Base-by-base conservation (phyloP, 2,329 filamentous ascomycete genomes). In the Aspergillus sergii region DNA sequence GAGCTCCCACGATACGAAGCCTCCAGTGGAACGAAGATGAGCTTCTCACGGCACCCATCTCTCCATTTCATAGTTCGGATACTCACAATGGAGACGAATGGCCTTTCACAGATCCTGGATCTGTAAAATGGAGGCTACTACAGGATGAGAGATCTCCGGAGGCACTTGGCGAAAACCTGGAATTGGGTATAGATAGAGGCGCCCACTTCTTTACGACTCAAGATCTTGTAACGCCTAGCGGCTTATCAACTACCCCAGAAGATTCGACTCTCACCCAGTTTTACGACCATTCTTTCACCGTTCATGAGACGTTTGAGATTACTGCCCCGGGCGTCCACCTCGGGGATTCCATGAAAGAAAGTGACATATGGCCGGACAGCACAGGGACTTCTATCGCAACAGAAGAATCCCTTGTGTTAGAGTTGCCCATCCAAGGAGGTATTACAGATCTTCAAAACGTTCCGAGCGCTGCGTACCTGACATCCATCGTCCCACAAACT, bases 231-330 rank as follows among this genome's bases (percentile, higher is more conserved):
- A 57, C 63, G n/a, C 58, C 68, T 36, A 48, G 59, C 19, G 56
- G 58, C 5, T 55, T 39, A 30, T 63, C 60, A 23, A 62, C 65
- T 9, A 45, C 58, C 19, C 53, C 57, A 7, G 69, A 72, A 11
- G 67, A 78, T 55, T 80, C 81, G 10, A 74, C 73, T 3, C 76
- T 89, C 4, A 85, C 86, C 4, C 84, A 89, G 61, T 96, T 95
- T 75, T 91, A 92, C 70, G 87, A 95, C 66, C 88, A 94, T 71
- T 95, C 92, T 0, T 84, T 96, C 56, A 86, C 88, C 2, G 79
- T 90, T 16, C 88, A 96, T 73, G 84, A 91, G 66, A 85, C 88
- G 16, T 73, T 70, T 6, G 71, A 72, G 51, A 64, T 74, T 12
- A 71, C 70, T 43, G 48, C 64, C 9, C 71, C 75, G 21, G 69